A percentile compares a stretch with the other conserved stretches of the same genome.
phyloP scores from a whole-genome alignment of 2,329 filamentous ascomycete species.

The Aaosphaeria arxii region DNA sequence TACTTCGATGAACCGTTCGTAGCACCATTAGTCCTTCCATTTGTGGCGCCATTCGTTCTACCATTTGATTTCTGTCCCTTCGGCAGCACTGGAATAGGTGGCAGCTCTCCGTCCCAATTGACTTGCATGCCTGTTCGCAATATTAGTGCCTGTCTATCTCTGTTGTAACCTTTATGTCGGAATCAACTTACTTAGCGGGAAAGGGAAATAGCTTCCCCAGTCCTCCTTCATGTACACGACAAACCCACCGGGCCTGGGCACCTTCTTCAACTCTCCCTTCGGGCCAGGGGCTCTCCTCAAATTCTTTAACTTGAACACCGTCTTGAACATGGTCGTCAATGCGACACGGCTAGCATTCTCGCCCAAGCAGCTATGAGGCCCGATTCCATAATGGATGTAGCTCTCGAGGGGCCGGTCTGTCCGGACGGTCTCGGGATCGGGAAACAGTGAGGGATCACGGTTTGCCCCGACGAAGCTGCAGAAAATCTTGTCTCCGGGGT shows the following conservation, averaged over 20 bases:
- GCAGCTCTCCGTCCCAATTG: slow-evolving; percentile 9
- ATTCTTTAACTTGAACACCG: slow-evolving; percentile 59
- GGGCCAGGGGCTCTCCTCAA: slow-evolving; percentile 60
- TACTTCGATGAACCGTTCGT: too few relatives aligned
- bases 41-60: background rate
- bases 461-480: slow-evolving; percentile 55
- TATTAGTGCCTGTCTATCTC: background rate
- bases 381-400: slow-evolving; percentile 65
- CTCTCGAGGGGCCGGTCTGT: slow-evolving; percentile 61
- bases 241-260: slow-evolving; percentile 37
- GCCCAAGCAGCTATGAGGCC: slow-evolving; percentile 62
- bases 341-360: slow-evolving; percentile 59
- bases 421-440: slow-evolving; percentile 58
- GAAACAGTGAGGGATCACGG: slow-evolving; percentile 47
- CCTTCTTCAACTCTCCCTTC: slow-evolving; percentile 67
- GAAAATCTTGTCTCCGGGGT: slow-evolving; percentile 59
- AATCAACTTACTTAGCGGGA: slow-evolving; percentile 7
- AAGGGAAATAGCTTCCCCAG: slow-evolving; percentile 16
- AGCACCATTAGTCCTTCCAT: background rate
- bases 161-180: too few relatives aligned
- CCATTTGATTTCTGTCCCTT: background rate
- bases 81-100: slow-evolving; percentile 3
- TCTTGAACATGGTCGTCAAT: slow-evolving; percentile 66
- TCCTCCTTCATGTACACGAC: slow-evolving; percentile 15
- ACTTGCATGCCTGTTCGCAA: slow-evolving; percentile 2